Conservation (phyloP, 208 protist species). For the Leishmania tarentolae region DNA sequence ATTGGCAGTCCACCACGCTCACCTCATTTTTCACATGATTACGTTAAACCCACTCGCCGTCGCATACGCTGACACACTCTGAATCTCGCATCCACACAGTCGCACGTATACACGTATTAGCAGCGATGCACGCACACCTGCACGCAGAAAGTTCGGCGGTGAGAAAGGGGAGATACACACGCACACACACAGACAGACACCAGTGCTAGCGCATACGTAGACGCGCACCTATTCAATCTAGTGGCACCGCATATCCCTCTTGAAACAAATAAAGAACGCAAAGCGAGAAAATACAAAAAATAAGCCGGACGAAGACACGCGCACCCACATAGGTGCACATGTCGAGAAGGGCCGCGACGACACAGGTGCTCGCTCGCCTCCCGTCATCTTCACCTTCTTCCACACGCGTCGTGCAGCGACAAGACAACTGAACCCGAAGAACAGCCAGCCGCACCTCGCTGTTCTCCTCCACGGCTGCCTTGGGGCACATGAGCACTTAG, state of each 20-base stretch:
- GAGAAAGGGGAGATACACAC: neutral
- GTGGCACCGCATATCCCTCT: neutral
- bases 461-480: neutral
- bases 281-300: neutral
- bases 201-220: neutral
- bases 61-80: too few species aligned
- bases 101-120: too few species aligned
- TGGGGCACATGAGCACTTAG: neutral
- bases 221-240: neutral
- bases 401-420: neutral
- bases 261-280: neutral
- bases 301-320: too few species aligned
- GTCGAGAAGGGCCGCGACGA: neutral
- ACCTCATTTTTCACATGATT: neutral
- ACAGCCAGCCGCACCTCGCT: neutral
- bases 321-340: neutral
- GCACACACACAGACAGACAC: too few species aligned
- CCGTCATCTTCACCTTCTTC: neutral
- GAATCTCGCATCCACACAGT: too few species aligned
- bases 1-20: neutral
- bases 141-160: too few species aligned
- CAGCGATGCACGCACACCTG: too few species aligned
- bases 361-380: neutral
- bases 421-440: neutral
- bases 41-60: neutral